Conservation (phyloP, 1,284 basidiomycete species). For the Ustilago lituana region DNA sequence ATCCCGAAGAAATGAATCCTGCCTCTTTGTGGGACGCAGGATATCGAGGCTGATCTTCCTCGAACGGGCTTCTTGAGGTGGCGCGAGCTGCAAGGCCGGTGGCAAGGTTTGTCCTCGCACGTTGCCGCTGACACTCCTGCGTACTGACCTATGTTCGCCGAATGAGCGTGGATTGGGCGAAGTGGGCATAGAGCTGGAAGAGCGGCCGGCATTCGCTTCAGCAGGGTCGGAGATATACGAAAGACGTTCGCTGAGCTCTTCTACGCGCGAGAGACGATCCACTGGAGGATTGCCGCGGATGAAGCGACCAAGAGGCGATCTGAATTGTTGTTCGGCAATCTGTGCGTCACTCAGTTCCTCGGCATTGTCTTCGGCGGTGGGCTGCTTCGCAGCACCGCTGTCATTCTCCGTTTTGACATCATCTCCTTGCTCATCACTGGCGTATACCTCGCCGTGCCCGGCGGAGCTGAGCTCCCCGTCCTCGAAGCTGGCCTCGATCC, state of each 20-base stretch:
- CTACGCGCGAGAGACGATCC: conserved; percentile 40
- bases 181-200: conserved; percentile 7
- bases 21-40: conserved; percentile 8
- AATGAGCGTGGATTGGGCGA: conserved; percentile 36
- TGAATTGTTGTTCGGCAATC: conserved; percentile 15
- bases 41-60: conserved; percentile 23
- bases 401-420: not conserved
- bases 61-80: not conserved
- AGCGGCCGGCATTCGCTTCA: not conserved
- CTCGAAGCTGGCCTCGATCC: conserved; percentile 7
- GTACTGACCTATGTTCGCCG: conserved; percentile 31
- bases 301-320: conserved; percentile 31
- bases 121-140: conserved; percentile 20
- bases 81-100: conserved; percentile 13
- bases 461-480: not conserved
- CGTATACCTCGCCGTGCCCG: not conserved
- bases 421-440: not conserved
- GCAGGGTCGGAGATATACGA: conserved; percentile 15
- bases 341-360: conserved; percentile 7
- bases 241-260: conserved; percentile 33
- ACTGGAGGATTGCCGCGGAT: conserved; percentile 12
- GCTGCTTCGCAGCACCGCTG: not conserved
- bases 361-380: conserved; percentile 3
- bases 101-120: conserved; percentile 10
- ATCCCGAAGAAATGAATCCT: not conserved